phyloP scores from a whole-genome alignment of 495 filamentous ascomycete genomes.

The Hypoxylon fragiforme region DNA sequence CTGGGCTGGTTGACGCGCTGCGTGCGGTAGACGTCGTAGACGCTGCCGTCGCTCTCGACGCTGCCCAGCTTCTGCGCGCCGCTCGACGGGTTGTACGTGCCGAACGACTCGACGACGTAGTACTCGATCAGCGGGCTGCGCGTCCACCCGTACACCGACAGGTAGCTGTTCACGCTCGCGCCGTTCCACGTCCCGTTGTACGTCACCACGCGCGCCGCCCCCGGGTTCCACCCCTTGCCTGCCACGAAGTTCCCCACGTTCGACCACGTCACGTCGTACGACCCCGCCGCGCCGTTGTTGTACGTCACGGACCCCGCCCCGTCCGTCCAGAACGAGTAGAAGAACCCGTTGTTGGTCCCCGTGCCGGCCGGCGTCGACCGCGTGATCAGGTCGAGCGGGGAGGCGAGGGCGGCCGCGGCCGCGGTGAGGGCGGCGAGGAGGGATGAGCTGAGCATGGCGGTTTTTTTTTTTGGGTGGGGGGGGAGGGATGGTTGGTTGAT shows the following conservation, averaged over 20 bases:
- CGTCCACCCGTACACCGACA: slow-evolving; percentile 65
- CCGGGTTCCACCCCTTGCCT: slow-evolving; percentile 66
- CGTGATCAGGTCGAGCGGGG: slow-evolving; percentile 40
- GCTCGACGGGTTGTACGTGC: slow-evolving; percentile 58
- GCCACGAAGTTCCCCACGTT: slow-evolving; percentile 66
- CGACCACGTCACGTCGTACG: slow-evolving; percentile 61
- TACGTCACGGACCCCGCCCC: slow-evolving; percentile 59
- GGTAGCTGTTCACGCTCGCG: slow-evolving; percentile 53
- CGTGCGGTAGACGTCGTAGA: slow-evolving; percentile 66
- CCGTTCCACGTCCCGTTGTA: slow-evolving; percentile 57
- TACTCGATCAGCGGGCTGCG: slow-evolving; percentile 61
- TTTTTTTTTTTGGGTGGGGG: no score
- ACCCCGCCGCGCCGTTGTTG: slow-evolving; percentile 59
- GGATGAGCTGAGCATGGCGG: slow-evolving; percentile 34
- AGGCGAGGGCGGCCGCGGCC: slow-evolving; percentile 44
- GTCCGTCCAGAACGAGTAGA: slow-evolving; percentile 69
- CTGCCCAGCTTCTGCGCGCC: slow-evolving; percentile 56
- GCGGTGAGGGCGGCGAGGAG: slow-evolving; percentile 45
- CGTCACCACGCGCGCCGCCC: slow-evolving; percentile 40
- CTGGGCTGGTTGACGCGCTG: slow-evolving; percentile 62
- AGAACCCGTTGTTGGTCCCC: slow-evolving; percentile 60
- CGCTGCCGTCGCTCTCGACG: slow-evolving; percentile 60
- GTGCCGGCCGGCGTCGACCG: slow-evolving; percentile 44
- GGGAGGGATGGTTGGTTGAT: no score
- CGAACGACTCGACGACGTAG: slow-evolving; percentile 61